A percentile compares a stretch with the other conserved stretches of the same genome.
Evolutionary conservation across 2,329 filamentous ascomycete species (phyloP).

Genomic region (Cladorrhinum sp.): DNA sequence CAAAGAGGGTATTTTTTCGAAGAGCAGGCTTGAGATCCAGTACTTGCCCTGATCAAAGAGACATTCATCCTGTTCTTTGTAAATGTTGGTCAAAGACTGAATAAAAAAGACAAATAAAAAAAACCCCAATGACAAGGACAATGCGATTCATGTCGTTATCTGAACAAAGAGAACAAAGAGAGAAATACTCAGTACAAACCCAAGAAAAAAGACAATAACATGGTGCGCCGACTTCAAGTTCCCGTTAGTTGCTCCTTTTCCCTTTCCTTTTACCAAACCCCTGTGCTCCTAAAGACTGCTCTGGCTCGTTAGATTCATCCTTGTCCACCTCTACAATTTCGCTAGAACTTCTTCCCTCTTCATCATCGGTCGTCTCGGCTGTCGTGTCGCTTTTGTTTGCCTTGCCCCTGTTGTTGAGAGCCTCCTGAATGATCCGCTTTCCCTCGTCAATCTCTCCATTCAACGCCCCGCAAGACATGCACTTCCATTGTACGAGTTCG

Average conservation of each 20-base stretch:
- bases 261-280: slow-evolving; percentile 13
- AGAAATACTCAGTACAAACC: background rate
- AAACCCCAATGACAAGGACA: background rate
- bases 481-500: slow-evolving; percentile 84
- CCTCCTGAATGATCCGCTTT: slow-evolving; percentile 67
- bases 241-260: slow-evolving; percentile 7
- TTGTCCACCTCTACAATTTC: slow-evolving; percentile 24
- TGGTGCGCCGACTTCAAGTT: background rate
- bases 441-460: slow-evolving; percentile 82
- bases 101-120: too few species aligned
- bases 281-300: slow-evolving; percentile 6
- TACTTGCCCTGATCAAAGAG: background rate
- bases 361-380: slow-evolving; percentile 8
- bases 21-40: background rate
- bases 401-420: slow-evolving; percentile 38
- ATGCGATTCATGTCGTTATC: background rate
- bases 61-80: background rate
- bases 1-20: background rate
- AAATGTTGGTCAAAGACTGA: background rate
- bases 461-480: slow-evolving; percentile 74
- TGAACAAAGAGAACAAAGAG: background rate
- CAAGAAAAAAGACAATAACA: background rate
- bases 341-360: slow-evolving; percentile 22
- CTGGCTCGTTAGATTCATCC: slow-evolving; percentile 12
- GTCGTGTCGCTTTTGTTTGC: slow-evolving; percentile 15